Evolutionary conservation across 805 yeast genomes (phyloP).

Genomic region (Wickerhamiella alocasiicola): DNA sequence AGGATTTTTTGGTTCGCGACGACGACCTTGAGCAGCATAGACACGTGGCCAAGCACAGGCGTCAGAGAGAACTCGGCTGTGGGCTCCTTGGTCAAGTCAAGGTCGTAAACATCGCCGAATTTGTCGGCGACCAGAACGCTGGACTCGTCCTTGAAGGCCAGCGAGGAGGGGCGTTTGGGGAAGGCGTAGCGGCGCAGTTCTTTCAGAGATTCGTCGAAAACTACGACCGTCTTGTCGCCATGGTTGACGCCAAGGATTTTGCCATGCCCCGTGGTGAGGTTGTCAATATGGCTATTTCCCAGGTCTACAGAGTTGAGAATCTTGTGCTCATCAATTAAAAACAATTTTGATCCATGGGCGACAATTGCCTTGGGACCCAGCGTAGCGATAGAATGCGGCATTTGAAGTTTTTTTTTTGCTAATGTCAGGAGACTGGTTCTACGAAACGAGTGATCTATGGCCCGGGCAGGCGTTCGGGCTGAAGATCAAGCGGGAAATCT

Average conservation of each 20-base stretch:
- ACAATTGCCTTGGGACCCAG: not conserved
- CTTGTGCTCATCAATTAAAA: constrained; percentile 1
- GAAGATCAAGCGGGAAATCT: constrained; percentile 49
- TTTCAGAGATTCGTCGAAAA: constrained; percentile 37
- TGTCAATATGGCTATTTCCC: constrained; percentile 40
- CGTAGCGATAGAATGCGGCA: constrained; percentile 14
- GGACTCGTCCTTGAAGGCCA: constrained; percentile 40
- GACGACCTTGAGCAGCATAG: constrained; percentile 74
- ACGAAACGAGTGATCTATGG: constrained; percentile 59
- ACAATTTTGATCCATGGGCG: constrained; percentile 1
- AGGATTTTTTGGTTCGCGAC: constrained; percentile 40
- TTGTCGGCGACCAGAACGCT: constrained; percentile 72
- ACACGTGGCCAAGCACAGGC: constrained; percentile 90
- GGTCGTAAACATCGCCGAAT: constrained; percentile 79
- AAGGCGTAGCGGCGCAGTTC: constrained; percentile 59
- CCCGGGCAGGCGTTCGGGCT: constrained; percentile 81
- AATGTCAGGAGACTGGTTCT: constrained; percentile 53
- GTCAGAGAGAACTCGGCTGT: constrained; percentile 30
- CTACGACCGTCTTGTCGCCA: constrained; percentile 66
- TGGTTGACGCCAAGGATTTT: constrained; percentile 61
- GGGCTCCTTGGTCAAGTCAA: constrained; percentile 29
- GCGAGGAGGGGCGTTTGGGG: constrained; percentile 87
- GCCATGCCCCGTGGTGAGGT: constrained; percentile 42
- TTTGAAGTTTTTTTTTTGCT: not conserved
- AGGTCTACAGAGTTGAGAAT: not conserved